These are phyloP conservation scores for Rhizophagus sp. DNA, from an alignment of 192 early-diverging fungal species.

Conservation along the genomic window DNA sequence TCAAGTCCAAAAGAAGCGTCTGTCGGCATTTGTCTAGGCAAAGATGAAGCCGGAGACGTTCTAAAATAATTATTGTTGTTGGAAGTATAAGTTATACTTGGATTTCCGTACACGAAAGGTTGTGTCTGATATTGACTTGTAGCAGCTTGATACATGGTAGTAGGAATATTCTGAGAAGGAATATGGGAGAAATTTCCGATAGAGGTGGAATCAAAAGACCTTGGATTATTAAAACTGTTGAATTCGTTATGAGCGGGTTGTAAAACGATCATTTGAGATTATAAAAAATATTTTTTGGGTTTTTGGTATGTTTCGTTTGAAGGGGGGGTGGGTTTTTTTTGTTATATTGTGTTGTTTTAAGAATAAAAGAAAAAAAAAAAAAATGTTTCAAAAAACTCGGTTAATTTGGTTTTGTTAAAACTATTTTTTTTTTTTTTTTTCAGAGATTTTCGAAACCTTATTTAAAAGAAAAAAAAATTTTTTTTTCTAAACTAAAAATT, in stretches of 20 bases:
- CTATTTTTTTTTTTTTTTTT: too few species aligned
- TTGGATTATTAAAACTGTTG: conserved; percentile 3
- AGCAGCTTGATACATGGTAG: conserved; percentile 25
- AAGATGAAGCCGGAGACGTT: conserved; percentile 16
- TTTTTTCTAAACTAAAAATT: too few species aligned
- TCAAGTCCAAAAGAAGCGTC: conserved; percentile 3
- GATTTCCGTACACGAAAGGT: not conserved
- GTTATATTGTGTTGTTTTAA: too few species aligned
- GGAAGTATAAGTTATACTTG: not conserved
- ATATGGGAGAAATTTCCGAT: conserved; percentile 24
- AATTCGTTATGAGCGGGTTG: conserved; percentile 26
- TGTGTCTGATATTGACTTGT: conserved; percentile 17
- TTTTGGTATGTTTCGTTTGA: too few species aligned
- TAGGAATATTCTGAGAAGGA: conserved; percentile 8
- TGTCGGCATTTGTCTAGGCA: conserved; percentile 15
- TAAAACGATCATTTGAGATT: conserved; percentile 30
- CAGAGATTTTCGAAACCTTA: too few species aligned
- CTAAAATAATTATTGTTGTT: not conserved
- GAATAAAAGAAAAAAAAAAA: too few species aligned
- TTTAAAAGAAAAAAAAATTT: too few species aligned
- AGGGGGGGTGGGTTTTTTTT: too few species aligned
- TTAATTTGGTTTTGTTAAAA: too few species aligned
- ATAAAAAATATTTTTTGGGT: not conserved
- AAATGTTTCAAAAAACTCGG: not conserved
- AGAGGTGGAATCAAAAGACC: not conserved